A percentile compares a stretch with the other conserved stretches of the same genome.
These are phyloP conservation scores for Saturnispora silvae DNA, from an alignment of 805 yeast species.

Conservation along the genomic window DNA sequence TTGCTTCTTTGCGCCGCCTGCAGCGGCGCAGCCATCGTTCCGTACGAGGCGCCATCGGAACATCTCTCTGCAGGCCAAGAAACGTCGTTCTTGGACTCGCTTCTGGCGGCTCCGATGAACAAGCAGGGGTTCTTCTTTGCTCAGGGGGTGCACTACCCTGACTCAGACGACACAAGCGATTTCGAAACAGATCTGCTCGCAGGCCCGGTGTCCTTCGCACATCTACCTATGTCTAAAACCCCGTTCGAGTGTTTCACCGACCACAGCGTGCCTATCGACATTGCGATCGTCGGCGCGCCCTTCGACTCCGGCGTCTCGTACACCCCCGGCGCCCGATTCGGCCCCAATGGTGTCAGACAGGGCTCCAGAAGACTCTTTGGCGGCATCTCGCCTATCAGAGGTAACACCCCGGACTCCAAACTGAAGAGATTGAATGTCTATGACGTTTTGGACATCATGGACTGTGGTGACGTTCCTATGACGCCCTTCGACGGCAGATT, in stretches of 20 bases:
- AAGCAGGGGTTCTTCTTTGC: not conserved
- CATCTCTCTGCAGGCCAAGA: too few species aligned
- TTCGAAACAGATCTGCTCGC: slow-evolving; percentile 27
- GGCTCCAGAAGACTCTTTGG: slow-evolving; percentile 34
- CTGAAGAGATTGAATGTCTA: slow-evolving; percentile 34
- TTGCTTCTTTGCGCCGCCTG: too few species aligned
- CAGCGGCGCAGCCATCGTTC: too few species aligned
- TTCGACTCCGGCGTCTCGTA: slow-evolving; percentile 48
- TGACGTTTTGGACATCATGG: slow-evolving; percentile 32
- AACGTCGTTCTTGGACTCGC: not conserved
- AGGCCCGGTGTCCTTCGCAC: slow-evolving; percentile 47
- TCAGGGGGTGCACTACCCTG: slow-evolving; percentile 24
- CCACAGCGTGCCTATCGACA: slow-evolving; percentile 31
- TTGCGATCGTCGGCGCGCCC: slow-evolving; percentile 51
- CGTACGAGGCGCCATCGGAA: too few species aligned
- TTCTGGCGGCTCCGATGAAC: not conserved
- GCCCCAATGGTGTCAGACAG: slow-evolving; percentile 39
- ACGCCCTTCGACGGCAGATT: slow-evolving; percentile 50
- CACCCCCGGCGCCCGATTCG: slow-evolving; percentile 50
- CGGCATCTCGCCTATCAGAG: slow-evolving; percentile 33
- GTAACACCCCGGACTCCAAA: slow-evolving; percentile 25
- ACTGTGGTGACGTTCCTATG: slow-evolving; percentile 54
- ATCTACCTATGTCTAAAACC: slow-evolving; percentile 32
- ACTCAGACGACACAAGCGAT: slow-evolving; percentile 29
- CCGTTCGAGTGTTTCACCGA: slow-evolving; percentile 32